Evolutionary conservation across 2,329 filamentous ascomycete genomes (phyloP), one percentile per base, ranked within the genome.

Genomic region (Trichoderma hamatum): DNA sequence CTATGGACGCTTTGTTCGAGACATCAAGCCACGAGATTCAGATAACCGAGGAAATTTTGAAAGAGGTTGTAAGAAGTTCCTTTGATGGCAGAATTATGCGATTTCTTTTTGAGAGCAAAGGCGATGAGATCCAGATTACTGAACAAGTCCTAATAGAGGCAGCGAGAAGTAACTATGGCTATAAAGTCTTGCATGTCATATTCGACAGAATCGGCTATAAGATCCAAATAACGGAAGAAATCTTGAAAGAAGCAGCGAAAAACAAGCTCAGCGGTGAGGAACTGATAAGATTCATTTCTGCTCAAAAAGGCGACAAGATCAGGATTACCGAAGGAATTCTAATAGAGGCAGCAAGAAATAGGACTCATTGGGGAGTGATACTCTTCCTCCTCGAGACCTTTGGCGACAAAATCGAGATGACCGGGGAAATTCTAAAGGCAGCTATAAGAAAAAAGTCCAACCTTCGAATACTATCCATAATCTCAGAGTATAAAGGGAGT

Each of bases 171-270:
- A 1, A 0, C 1, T 21, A n/a, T 7, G 19, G 19, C 2, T 0
- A 19, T 21, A 1, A n/a, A 6, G 13, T 36, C 13, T 36, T 46
- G 5, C 3, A 3, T 0, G 3, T 3, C 9, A n/a, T 46, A 1
- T 46, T 46, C 6, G 3, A 2, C 2, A 1, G 1, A 46, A 1
- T 3, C 3, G 43, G n/a, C n/a, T 0, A 13, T 49, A 1, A 49
- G 3, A 49, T 24, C 3, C 43, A 24, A 2, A 49, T 49, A 1
- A 21, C n/a, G 2, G 43, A 49, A 14, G n/a, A 21, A n/a, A 19
- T 46, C 21, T 2, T 46, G 39, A n/a, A 46, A 46, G 39, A 5
- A 3, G 39, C 19, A 21, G 19, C 10, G 10, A n/a, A 11, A 46
- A 39, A 19, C 13, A 14, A 39, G 14, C 14, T 16, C 36, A 14